These are phyloP conservation scores for Handroanthus guayacan DNA, from an alignment of 257 asterid species.

Conservation along the genomic window DNA sequence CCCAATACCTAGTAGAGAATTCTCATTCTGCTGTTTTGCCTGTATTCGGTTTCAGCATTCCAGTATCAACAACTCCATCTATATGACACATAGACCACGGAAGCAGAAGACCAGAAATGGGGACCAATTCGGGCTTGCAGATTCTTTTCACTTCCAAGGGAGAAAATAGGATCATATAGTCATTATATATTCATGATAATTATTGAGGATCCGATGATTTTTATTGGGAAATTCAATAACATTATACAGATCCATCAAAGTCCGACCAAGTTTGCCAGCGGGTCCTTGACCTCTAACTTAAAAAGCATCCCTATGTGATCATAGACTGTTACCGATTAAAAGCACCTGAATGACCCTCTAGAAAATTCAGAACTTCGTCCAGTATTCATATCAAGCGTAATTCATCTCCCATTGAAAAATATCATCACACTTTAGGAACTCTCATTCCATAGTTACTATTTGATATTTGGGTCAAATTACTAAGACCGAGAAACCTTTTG, in stretches of 20 bases:
- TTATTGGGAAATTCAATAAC: neutral
- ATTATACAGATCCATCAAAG: no score
- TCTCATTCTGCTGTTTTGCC: conserved; percentile 3
- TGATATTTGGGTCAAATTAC: conserved; percentile 1
- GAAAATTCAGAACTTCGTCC: neutral
- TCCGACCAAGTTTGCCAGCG: neutral
- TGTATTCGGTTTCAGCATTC: neutral
- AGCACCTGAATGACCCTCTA: neutral
- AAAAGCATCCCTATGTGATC: neutral
- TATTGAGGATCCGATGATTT: neutral
- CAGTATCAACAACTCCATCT: no score
- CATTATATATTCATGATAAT: neutral
- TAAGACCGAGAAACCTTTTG: neutral
- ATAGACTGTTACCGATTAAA: neutral
- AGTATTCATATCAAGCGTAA: neutral
- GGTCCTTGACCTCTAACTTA: neutral
- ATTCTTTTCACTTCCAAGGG: neutral
- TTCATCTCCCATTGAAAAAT: neutral
- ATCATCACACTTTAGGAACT: neutral
- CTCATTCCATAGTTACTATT: neutral
- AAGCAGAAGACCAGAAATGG: neutral
- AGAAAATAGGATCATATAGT: neutral
- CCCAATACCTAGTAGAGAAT: neutral
- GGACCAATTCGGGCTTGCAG: neutral
- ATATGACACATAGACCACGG: neutral